Percentiles rank a stretch among this genome's conserved stretches.
These are phyloP conservation scores for Cucumis hystrix DNA, from an alignment of 306 rosid species.

Conservation along the genomic window DNA sequence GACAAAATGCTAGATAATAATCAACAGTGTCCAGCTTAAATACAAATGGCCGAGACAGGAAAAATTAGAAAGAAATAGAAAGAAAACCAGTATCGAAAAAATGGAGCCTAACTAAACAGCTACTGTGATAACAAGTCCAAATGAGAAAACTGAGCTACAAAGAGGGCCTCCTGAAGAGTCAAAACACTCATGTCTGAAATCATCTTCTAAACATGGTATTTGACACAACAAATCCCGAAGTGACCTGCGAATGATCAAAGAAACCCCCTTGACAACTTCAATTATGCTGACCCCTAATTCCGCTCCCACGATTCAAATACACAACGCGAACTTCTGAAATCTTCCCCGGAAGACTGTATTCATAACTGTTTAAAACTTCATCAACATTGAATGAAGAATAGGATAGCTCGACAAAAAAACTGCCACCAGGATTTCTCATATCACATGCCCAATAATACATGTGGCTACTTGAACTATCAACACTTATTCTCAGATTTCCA, in stretches of 20 bases:
- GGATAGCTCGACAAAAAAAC: slow-evolving; percentile 89
- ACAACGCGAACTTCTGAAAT: slow-evolving; percentile 95
- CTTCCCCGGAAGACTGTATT: slow-evolving; percentile 73
- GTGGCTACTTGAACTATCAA: too few relatives aligned
- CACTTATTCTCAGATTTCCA: too few relatives aligned
- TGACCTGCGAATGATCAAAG: slow-evolving; percentile 69
- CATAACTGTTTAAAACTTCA: slow-evolving; percentile 82
- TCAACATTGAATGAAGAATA: slow-evolving; percentile 68
- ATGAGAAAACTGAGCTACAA: too few relatives aligned
- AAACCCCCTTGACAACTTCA: slow-evolving; percentile 83
- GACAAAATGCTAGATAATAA: too few relatives aligned
- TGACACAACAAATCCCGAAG: slow-evolving; percentile 68
- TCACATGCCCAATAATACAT: slow-evolving; percentile 27
- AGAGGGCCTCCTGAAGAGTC: too few relatives aligned
- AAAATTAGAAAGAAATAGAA: too few relatives aligned
- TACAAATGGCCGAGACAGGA: too few relatives aligned
- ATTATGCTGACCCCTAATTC: slow-evolving; percentile 80
- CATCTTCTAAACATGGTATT: slow-evolving; percentile 55
- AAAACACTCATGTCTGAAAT: too few relatives aligned
- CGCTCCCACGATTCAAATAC: slow-evolving; percentile 65
- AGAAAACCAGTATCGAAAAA: too few relatives aligned
- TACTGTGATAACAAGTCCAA: too few relatives aligned
- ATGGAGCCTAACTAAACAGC: too few relatives aligned
- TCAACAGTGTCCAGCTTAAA: too few relatives aligned
- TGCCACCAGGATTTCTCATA: slow-evolving; percentile 95